phyloP scores from a whole-genome alignment of 345 rosid species.

The Linum lewisii region DNA sequence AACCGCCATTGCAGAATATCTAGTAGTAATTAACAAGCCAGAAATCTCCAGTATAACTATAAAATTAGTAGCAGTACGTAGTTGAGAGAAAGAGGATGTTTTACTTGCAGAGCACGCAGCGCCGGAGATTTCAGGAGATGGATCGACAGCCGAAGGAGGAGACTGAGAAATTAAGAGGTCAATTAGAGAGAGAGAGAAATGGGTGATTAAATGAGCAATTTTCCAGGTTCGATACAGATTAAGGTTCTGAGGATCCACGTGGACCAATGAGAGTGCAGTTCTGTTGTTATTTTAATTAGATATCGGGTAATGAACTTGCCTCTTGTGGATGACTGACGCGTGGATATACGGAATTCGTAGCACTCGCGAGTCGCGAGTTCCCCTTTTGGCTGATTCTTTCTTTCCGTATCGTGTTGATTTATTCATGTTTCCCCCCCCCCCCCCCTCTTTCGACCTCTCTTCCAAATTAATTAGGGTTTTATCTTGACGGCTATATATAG shows the following conservation, averaged over 20 bases:
- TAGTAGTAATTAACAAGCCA: too few species aligned
- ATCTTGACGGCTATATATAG: too few species aligned
- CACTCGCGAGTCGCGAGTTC: constrained; percentile 12
- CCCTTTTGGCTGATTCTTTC: constrained; percentile 15
- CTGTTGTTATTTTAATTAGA: background rate
- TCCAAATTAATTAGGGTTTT: too few species aligned
- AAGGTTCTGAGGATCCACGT: constrained; percentile 9
- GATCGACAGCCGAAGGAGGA: constrained; percentile 11
- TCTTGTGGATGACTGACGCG: constrained; percentile 41
- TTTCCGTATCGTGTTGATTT: background rate
- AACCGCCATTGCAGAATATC: too few species aligned
- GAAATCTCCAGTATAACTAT: too few species aligned
- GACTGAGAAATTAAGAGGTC: background rate
- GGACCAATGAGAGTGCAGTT: constrained; percentile 18
- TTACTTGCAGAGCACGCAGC: constrained; percentile 12
- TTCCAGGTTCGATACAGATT: background rate
- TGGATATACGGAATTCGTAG: constrained; percentile 20
- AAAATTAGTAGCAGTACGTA: too few species aligned
- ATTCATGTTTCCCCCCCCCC: too few species aligned
- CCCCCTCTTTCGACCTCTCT: too few species aligned
- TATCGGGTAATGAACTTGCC: too few species aligned
- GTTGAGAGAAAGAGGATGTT: background rate
- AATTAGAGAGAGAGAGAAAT: constrained; percentile 17
- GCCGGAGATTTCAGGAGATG: constrained; percentile 14
- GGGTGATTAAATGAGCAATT: background rate